A percentile compares a stretch with the other conserved stretches of the same genome.
Evolutionary conservation across 1,284 basidiomycete genomes (phyloP).

Genomic region (Ganoderma meredithae): DNA sequence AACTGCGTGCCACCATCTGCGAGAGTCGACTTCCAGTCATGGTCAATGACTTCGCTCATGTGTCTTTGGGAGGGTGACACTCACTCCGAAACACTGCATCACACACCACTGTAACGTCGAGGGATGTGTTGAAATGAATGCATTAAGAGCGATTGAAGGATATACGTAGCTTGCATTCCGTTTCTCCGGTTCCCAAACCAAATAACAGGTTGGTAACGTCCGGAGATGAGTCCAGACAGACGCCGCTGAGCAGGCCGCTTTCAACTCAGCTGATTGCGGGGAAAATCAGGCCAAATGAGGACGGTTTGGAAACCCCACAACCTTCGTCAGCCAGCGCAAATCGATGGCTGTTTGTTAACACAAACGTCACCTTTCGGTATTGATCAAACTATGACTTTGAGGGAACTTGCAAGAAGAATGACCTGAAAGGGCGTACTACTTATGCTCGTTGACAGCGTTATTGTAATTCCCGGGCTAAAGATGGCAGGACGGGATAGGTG

Average conservation of each 20-base stretch:
- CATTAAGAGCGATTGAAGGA: neutral
- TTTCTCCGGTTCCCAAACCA: neutral
- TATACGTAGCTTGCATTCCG: neutral
- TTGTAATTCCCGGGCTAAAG: too few relatives aligned
- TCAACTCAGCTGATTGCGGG: neutral
- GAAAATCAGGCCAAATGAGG: neutral
- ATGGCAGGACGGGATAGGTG: too few relatives aligned
- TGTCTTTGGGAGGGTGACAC: neutral
- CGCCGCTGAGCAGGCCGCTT: neutral
- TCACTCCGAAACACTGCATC: neutral
- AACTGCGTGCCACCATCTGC: neutral
- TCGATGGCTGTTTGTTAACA: too few relatives aligned
- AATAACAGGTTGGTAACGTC: neutral
- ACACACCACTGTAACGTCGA: neutral
- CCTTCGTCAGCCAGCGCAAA: neutral
- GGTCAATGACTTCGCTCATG: neutral
- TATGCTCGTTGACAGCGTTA: neutral
- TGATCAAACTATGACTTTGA: too few relatives aligned
- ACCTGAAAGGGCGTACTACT: neutral
- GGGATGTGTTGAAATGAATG: neutral
- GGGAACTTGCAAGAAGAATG: too few relatives aligned
- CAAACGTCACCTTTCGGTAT: too few relatives aligned
- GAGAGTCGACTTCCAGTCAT: neutral
- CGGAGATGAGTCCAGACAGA: neutral
- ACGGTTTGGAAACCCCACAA: neutral